A percentile compares a stretch with the other conserved stretches of the same genome.
Evolutionary conservation across 805 yeast genomes (phyloP).

Genomic region (Candida ponderosae): DNA sequence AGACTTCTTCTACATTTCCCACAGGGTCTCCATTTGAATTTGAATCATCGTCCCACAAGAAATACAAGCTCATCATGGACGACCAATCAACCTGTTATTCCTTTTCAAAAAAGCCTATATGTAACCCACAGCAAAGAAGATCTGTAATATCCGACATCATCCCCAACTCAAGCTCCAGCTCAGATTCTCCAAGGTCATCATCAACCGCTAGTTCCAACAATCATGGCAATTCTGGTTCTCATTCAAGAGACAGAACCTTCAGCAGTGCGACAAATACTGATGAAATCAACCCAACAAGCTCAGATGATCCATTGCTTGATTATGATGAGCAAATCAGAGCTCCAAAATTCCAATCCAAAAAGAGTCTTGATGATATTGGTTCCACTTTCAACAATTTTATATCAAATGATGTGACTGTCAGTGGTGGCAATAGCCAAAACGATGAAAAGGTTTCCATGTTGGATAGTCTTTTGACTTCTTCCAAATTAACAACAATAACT

Average conservation of each 20-base stretch:
- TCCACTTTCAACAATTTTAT: conserved; percentile 1
- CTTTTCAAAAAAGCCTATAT: conserved; percentile 14
- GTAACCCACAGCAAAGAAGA: conserved; percentile 7
- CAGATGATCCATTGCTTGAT: conserved; percentile 18
- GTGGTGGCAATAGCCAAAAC: no score
- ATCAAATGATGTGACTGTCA: not conserved
- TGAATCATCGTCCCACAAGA: no score
- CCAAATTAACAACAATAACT: not conserved
- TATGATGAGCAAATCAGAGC: conserved; percentile 22
- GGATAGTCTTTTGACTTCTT: not conserved
- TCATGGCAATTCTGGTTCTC: no score
- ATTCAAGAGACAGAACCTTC: not conserved
- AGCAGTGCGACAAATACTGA: not conserved
- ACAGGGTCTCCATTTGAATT: no score
- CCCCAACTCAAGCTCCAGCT: conserved; percentile 4
- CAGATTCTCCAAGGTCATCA: not conserved
- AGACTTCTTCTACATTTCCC: no score
- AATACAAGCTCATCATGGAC: no score
- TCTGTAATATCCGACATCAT: conserved; percentile 17
- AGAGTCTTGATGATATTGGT: conserved; percentile 6
- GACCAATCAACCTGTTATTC: conserved; percentile 13
- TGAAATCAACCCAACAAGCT: conserved; percentile 1
- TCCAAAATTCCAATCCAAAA: conserved; percentile 14
- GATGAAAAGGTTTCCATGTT: no score
- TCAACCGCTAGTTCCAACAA: no score